Conservation (phyloP, 2,329 filamentous ascomycete species). For the Fusarium sp. region DNA sequence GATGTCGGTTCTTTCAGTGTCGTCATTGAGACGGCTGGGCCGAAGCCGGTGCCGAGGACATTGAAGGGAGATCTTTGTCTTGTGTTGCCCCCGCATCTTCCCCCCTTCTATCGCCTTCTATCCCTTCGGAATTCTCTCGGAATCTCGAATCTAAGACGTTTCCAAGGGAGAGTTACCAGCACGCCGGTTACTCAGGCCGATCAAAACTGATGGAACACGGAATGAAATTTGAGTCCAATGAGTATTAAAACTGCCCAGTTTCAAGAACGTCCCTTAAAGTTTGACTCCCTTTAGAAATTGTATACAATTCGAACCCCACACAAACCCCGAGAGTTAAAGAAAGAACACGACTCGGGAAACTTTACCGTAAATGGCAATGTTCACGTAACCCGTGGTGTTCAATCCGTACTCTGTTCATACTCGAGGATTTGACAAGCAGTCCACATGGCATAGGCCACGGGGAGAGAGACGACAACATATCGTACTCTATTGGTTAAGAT, state of each 20-base stretch:
- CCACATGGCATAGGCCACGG: neutral
- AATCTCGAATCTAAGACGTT: neutral
- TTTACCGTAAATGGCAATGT: neutral
- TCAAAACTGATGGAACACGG: slow-evolving; percentile 5
- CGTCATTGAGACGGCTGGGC: neutral
- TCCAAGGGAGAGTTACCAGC: neutral
- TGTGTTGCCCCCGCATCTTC: neutral
- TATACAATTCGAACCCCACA: neutral
- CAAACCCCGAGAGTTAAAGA: neutral
- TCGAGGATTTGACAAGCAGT: neutral
- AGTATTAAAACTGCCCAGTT: neutral
- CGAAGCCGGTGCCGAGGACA: slow-evolving; percentile 3
- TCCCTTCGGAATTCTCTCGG: neutral
- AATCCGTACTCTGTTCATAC: neutral
- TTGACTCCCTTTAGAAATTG: neutral
- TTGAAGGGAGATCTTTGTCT: neutral
- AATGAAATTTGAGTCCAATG: neutral
- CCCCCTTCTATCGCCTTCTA: neutral
- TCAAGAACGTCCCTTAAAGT: neutral
- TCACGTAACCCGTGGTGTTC: neutral
- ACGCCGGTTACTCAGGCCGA: neutral
- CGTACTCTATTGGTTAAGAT: neutral
- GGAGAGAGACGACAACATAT: neutral
- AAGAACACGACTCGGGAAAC: neutral
- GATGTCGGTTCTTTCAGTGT: neutral